Conservation (phyloP, 2,329 filamentous ascomycete genomes). For the Fusarium metavorans region DNA sequence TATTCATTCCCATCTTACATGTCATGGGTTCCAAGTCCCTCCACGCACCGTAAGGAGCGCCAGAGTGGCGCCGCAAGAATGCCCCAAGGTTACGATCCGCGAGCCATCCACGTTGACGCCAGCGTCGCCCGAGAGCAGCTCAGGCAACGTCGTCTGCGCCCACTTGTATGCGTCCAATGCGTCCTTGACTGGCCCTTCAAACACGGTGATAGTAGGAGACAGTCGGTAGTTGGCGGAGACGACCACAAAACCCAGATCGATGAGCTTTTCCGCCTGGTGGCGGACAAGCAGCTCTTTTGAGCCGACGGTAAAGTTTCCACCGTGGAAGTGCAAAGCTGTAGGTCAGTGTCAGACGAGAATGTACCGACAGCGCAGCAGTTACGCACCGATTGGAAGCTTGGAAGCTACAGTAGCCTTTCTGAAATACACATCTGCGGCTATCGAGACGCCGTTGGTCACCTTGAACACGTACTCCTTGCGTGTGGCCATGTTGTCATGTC, state of each 20-base stretch:
- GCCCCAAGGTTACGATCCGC: neutral
- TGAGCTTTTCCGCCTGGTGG: neutral
- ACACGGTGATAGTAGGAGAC: conserved; percentile 3
- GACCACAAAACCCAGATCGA: conserved; percentile 2
- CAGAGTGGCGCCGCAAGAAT: neutral
- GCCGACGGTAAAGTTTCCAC: conserved; percentile 1
- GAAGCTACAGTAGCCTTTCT: neutral
- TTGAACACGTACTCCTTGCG: conserved; percentile 1
- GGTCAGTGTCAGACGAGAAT: neutral
- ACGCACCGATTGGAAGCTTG: neutral
- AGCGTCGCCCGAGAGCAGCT: neutral
- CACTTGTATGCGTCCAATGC: neutral
- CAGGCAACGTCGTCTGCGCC: neutral
- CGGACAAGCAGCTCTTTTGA: neutral
- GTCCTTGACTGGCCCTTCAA: conserved; percentile 4
- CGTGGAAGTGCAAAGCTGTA: conserved; percentile 1
- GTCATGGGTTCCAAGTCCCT: neutral
- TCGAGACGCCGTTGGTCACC: neutral
- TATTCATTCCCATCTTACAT: neutral
- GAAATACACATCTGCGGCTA: conserved; percentile 1
- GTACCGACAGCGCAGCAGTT: too few species aligned
- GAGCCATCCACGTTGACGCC: neutral
- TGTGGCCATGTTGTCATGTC: neutral
- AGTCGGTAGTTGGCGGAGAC: conserved; percentile 1
- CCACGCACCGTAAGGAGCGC: neutral